These are phyloP conservation scores for Fusarium mangiferae DNA, from an alignment of 2,329 filamentous ascomycete genomes.

Conservation along the genomic window DNA sequence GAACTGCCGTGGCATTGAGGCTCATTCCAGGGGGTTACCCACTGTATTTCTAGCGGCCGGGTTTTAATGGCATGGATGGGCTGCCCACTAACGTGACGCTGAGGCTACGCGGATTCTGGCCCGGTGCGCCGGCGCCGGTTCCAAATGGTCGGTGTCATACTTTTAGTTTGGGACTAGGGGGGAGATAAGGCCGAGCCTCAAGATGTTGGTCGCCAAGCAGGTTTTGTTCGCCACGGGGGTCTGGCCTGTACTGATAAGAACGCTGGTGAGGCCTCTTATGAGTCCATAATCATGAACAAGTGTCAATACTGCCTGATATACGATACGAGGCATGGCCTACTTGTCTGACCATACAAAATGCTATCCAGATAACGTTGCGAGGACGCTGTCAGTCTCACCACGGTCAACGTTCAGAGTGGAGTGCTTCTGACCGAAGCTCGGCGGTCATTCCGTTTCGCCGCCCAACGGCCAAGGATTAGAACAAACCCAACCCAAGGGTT, in stretches of 20 bases:
- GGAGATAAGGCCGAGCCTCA: slow-evolving; percentile 44
- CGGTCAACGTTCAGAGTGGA: slow-evolving; percentile 13
- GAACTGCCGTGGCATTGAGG: slow-evolving; percentile 39
- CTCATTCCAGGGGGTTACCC: slow-evolving; percentile 24
- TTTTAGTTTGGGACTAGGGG: background rate
- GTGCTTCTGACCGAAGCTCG: slow-evolving; percentile 11
- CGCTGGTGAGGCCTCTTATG: slow-evolving; percentile 18
- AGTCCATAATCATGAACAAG: background rate
- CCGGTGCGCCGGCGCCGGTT: slow-evolving; percentile 31
- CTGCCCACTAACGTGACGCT: slow-evolving; percentile 28
- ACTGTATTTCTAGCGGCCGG: background rate
- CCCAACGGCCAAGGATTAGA: slow-evolving; percentile 17
- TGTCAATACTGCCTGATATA: background rate
- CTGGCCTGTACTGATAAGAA: slow-evolving; percentile 1
- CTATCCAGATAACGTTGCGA: background rate
- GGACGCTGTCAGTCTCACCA: background rate
- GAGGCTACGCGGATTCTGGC: slow-evolving; percentile 23
- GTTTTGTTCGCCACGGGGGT: slow-evolving; percentile 17
- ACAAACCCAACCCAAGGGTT: slow-evolving; percentile 24
- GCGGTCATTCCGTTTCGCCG: slow-evolving; percentile 30
- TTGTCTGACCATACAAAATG: background rate
- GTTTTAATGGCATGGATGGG: background rate
- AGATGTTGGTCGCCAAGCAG: slow-evolving; percentile 8
- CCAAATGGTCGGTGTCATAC: slow-evolving; percentile 26
- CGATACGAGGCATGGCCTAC: background rate